Percentiles rank a stretch among this genome's conserved stretches.
These are phyloP conservation scores for Pseudogymnoascus destructans DNA, from an alignment of 2,329 filamentous ascomycete genomes.

Conservation along the genomic window DNA sequence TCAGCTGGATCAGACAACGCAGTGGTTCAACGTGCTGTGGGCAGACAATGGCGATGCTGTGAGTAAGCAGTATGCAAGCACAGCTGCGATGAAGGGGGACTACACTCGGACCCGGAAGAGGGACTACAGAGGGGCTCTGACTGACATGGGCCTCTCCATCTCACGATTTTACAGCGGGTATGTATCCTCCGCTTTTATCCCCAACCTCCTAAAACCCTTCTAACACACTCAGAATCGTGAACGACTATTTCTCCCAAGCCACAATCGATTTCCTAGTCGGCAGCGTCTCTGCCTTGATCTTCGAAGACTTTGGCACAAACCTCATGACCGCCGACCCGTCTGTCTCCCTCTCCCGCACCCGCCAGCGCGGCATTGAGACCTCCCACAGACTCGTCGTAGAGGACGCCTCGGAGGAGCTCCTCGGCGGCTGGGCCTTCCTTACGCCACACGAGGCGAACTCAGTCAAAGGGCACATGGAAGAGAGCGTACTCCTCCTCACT, in stretches of 20 bases:
- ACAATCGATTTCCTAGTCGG: constrained; percentile 90
- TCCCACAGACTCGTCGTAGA: constrained; percentile 77
- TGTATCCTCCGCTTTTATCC: constrained; percentile 20
- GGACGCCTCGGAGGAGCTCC: constrained; percentile 69
- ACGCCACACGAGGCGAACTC: constrained; percentile 62
- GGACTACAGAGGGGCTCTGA: constrained; percentile 80
- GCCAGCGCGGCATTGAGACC: constrained; percentile 80
- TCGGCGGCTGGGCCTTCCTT: constrained; percentile 80
- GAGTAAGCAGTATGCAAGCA: constrained; percentile 90
- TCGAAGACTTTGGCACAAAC: constrained; percentile 86
- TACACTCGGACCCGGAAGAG: constrained; percentile 86
- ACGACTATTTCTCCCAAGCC: constrained; percentile 92
- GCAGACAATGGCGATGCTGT: constrained; percentile 96
- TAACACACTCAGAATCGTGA: constrained; percentile 61
- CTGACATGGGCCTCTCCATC: constrained; percentile 79
- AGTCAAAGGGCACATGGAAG: constrained; percentile 63
- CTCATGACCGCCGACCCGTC: constrained; percentile 91
- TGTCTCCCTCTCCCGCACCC: constrained; percentile 69
- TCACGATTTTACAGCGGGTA: constrained; percentile 60
- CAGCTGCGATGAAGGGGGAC: constrained; percentile 89
- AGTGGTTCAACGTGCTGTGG: constrained; percentile 95
- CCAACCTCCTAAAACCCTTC: neutral
- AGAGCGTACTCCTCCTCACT: constrained; percentile 77
- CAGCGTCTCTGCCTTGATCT: constrained; percentile 71
- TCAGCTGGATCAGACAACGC: constrained; percentile 63